Evolutionary conservation across 495 filamentous ascomycete genomes (phyloP).

Genomic region (Penicillium pulvis): DNA sequence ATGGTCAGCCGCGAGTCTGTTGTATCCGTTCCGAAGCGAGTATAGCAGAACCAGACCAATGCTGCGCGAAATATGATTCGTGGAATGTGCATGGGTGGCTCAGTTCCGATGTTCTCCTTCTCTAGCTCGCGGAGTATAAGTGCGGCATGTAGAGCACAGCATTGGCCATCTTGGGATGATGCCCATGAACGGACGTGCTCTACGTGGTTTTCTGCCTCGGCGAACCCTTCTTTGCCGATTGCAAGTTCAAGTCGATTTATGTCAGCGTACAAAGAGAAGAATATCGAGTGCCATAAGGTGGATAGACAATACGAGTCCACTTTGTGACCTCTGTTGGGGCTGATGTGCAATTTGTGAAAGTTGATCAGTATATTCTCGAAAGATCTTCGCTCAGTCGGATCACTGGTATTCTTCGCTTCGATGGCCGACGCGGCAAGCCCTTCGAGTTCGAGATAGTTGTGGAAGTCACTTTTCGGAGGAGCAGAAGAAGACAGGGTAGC

Average conservation of each 20-base stretch:
- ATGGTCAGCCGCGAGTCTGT: neutral
- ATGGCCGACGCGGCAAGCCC: slow-evolving; percentile 4
- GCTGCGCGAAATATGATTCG: slow-evolving; percentile 21
- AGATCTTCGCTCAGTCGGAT: neutral
- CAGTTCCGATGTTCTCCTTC: slow-evolving; percentile 15
- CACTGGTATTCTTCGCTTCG: neutral
- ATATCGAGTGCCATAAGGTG: slow-evolving; percentile 36
- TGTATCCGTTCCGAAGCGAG: slow-evolving; percentile 10
- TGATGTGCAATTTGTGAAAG: slow-evolving; percentile 7
- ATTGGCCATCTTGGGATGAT: slow-evolving; percentile 17
- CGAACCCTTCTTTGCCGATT: slow-evolving; percentile 28
- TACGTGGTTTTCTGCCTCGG: slow-evolving; percentile 9
- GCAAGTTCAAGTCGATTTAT: slow-evolving; percentile 32
- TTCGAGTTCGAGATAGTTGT: slow-evolving; percentile 10
- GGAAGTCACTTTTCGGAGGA: slow-evolving; percentile 1
- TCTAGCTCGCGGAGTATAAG: slow-evolving; percentile 22
- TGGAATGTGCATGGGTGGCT: slow-evolving; percentile 24
- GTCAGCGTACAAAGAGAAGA: slow-evolving; percentile 31
- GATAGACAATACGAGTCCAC: slow-evolving; percentile 28
- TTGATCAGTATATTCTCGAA: slow-evolving; percentile 10
- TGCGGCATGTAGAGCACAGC: slow-evolving; percentile 24
- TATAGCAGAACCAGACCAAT: slow-evolving; percentile 18
- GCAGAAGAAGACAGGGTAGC: neutral
- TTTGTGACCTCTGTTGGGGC: neutral
- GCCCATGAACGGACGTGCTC: slow-evolving; percentile 18